These are phyloP conservation scores for Diutina siamensis DNA, from an alignment of 1,139 yeast genomes.

Conservation along the genomic window DNA sequence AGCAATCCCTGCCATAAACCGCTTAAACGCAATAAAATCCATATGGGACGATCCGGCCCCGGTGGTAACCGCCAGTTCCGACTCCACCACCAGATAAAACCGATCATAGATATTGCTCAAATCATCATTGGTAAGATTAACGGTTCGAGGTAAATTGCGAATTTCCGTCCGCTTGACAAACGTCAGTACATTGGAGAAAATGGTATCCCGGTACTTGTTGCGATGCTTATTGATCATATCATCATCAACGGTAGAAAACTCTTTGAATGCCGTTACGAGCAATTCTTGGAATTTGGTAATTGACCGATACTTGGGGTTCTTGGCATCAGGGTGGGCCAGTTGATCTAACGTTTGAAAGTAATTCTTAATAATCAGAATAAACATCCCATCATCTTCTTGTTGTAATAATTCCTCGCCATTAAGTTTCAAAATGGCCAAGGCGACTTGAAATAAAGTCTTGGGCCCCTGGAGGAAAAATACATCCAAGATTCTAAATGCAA, in stretches of 20 bases:
- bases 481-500: constrained; percentile 86
- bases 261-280: constrained; percentile 84
- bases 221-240: constrained; percentile 61
- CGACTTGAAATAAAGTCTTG: constrained; percentile 82
- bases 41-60: constrained; percentile 62
- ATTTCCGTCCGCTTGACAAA: constrained; percentile 90
- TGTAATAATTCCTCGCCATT: constrained; percentile 76
- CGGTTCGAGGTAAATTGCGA: constrained; percentile 68
- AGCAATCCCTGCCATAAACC: constrained; percentile 69
- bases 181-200: constrained; percentile 73
- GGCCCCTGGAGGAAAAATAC: constrained; percentile 88
- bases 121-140: constrained; percentile 45
- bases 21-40: constrained; percentile 61
- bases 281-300: constrained; percentile 84
- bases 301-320: constrained; percentile 49
- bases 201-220: constrained; percentile 59
- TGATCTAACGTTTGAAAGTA: constrained; percentile 74
- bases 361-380: constrained; percentile 72
- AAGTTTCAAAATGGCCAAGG: constrained; percentile 73
- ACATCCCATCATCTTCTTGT: constrained; percentile 87
- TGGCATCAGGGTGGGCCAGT: constrained; percentile 66
- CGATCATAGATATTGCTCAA: constrained; percentile 72
- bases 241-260: constrained; percentile 73
- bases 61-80: constrained; percentile 44
- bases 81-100: constrained; percentile 66